Base-by-base conservation (phyloP, 495 filamentous ascomycete genomes). In the Glonium stellatum region DNA sequence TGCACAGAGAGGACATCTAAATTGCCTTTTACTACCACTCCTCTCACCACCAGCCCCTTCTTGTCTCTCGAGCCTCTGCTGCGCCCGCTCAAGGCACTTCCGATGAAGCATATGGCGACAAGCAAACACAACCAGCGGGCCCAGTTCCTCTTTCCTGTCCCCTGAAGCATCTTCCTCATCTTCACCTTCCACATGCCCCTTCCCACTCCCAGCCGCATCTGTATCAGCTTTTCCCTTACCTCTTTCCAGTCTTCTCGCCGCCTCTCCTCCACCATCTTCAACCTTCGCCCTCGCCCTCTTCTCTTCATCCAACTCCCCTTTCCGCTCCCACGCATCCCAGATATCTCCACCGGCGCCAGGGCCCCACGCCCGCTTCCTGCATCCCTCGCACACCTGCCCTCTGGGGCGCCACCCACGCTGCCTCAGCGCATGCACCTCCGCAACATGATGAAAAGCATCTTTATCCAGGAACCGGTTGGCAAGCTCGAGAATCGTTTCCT, bases 381-480 rank as follows among this genome's bases (percentile, higher is more conserved):
- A 99, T 9, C 83, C 82, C 69, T 96, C 93, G 65, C 93, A 99
- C 0, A 86, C 85, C 55, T 91, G 89, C 1, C 88, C 87, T 22
- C 84, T 79, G 0, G 93, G 89, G 55, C 91, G 80, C 95, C 93
- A 98, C 11, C 93, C 93, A 22, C 85, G 80, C 69, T 90, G 86
- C n/a, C 92, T 80, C 10, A 92, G 81, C 15, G 79, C 77, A 12
- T 86, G 81, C 12, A 88, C 86, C 59, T 89, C 81, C 39, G 83
- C 80, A 42, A 97, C 91, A 63, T 89, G 86, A 13, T 87, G 82
- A 65, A 96, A 98, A 18, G 96, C 79, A 67, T 95, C 90, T 62
- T 91, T 87, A 59, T 96, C 92, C 0, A 98, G 77, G 60, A 98
- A 82, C 18, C 83, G 81, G 71, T 91, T 92, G 11, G 95, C 89